A percentile compares a stretch with the other conserved stretches of the same genome.
These are phyloP conservation scores for Penicillium sp. DNA, from an alignment of 2,329 filamentous ascomycete species.

Conservation along the genomic window DNA sequence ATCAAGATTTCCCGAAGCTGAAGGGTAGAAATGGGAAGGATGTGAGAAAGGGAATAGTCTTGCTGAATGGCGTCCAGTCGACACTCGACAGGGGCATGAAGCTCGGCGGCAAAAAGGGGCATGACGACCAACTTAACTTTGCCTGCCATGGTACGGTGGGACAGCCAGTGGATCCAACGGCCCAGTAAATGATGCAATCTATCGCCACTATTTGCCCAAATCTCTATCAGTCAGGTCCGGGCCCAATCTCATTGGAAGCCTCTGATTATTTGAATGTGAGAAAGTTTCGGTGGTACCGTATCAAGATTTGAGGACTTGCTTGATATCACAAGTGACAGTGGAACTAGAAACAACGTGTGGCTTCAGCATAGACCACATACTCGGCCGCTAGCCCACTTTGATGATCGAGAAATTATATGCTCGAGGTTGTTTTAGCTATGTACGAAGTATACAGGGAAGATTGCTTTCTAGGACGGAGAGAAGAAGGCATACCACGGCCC, in stretches of 20 bases:
- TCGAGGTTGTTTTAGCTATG: background rate
- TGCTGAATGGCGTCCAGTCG: background rate
- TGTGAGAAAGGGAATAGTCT: background rate
- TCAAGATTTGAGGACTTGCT: background rate
- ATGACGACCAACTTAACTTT: background rate
- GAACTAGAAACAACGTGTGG: background rate
- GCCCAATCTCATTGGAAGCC: background rate
- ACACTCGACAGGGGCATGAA: background rate
- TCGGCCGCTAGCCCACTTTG: background rate
- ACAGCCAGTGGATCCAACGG: background rate
- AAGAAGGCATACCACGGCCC: background rate
- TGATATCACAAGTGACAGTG: too few species aligned
- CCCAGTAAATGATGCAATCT: conserved; percentile 12
- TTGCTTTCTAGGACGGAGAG: background rate
- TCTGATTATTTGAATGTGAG: too few species aligned
- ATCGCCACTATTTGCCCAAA: conserved; percentile 8
- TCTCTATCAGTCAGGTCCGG: background rate
- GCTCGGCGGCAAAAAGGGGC: background rate
- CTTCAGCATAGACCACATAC: background rate
- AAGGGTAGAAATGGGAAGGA: background rate
- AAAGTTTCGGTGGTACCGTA: too few species aligned
- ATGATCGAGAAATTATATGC: too few species aligned
- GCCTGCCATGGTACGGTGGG: background rate
- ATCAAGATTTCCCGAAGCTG: background rate
- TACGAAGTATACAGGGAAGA: background rate